These are phyloP conservation scores for Daedaleopsis nitida DNA, from an alignment of 768 basidiomycete genomes.

Conservation along the genomic window DNA sequence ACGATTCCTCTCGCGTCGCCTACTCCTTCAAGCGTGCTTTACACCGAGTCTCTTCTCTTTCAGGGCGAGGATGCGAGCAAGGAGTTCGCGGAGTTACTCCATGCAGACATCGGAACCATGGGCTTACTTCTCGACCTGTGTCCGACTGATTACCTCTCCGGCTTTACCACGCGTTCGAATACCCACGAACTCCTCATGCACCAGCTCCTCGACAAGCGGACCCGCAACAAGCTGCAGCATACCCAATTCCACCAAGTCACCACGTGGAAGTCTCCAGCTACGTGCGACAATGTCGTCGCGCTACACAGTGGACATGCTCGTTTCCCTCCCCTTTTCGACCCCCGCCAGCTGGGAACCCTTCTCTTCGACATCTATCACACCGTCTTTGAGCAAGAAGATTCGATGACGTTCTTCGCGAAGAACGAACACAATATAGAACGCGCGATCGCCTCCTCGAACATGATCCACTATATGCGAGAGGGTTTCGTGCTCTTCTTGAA, in stretches of 20 bases:
- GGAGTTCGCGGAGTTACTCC: constrained; percentile 35
- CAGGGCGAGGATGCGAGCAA: constrained; percentile 31
- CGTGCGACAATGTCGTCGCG: constrained; percentile 22
- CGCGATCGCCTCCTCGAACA: constrained; percentile 22
- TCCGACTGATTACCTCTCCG: constrained; percentile 42
- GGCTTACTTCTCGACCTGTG: constrained; percentile 44
- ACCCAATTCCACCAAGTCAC: constrained; percentile 40
- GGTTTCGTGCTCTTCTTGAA: constrained; percentile 49
- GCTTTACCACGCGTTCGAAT: constrained; percentile 43
- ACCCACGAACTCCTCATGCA: constrained; percentile 38
- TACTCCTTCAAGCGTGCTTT: constrained; percentile 34
- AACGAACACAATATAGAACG: constrained; percentile 3
- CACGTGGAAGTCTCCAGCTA: constrained; percentile 39
- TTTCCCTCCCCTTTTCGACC: constrained; percentile 28
- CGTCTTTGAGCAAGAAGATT: constrained; percentile 47
- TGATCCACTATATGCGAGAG: constrained; percentile 49
- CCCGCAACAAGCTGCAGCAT: not conserved
- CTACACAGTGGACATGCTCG: constrained; percentile 5
- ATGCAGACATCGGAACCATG: constrained; percentile 43
- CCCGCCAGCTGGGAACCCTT: constrained; percentile 37
- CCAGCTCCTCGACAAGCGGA: not conserved
- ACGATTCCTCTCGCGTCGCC: constrained; percentile 40
- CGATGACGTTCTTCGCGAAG: constrained; percentile 9
- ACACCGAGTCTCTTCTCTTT: constrained; percentile 45
- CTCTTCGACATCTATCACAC: constrained; percentile 45